A percentile compares a stretch with the other conserved stretches of the same genome.
Evolutionary conservation across 768 basidiomycete species (phyloP).

Genomic region (Russula dissimulans): DNA sequence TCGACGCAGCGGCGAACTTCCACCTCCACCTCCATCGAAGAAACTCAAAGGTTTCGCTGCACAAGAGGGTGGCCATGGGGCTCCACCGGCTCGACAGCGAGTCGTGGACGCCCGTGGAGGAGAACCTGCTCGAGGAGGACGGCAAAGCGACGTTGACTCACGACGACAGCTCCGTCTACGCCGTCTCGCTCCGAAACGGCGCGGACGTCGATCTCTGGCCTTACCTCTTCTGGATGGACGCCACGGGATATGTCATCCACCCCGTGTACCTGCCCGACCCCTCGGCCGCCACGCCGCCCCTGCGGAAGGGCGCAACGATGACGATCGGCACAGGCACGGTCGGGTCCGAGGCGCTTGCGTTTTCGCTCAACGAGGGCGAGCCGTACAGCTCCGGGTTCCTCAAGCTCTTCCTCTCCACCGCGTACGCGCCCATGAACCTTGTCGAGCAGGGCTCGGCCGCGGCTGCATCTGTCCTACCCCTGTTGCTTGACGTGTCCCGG

Average conservation of each 20-base stretch:
- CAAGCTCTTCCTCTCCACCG: slow-evolving; percentile 49
- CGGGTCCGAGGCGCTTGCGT: slow-evolving; percentile 41
- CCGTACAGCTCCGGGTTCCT: slow-evolving; percentile 41
- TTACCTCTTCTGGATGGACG: slow-evolving; percentile 53
- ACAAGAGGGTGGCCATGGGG: slow-evolving; percentile 42
- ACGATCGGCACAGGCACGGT: slow-evolving; percentile 32
- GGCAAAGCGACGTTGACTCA: slow-evolving; percentile 40
- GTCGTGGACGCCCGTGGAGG: slow-evolving; percentile 35
- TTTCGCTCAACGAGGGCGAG: slow-evolving; percentile 31
- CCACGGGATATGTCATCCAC: slow-evolving; percentile 43
- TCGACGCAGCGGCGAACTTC: slow-evolving; percentile 51
- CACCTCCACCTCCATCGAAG: slow-evolving; percentile 46
- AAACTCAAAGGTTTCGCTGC: slow-evolving; percentile 40
- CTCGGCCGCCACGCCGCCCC: slow-evolving; percentile 31
- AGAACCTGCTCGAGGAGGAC: slow-evolving; percentile 37
- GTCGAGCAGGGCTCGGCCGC: slow-evolving; percentile 36
- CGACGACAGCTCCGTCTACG: slow-evolving; percentile 36
- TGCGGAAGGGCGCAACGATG: slow-evolving; percentile 36
- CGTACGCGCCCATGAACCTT: slow-evolving; percentile 38
- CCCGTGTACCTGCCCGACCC: slow-evolving; percentile 46
- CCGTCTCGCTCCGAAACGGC: slow-evolving; percentile 40
- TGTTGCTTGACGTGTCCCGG: background rate
- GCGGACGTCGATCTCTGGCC: slow-evolving; percentile 51
- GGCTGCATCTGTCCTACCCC: background rate
- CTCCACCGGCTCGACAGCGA: slow-evolving; percentile 41